Evolutionary conservation across 2,329 filamentous ascomycete genomes (phyloP), one percentile per base, ranked within the genome.

Genomic region (Sclerotinia subarctica): DNA sequence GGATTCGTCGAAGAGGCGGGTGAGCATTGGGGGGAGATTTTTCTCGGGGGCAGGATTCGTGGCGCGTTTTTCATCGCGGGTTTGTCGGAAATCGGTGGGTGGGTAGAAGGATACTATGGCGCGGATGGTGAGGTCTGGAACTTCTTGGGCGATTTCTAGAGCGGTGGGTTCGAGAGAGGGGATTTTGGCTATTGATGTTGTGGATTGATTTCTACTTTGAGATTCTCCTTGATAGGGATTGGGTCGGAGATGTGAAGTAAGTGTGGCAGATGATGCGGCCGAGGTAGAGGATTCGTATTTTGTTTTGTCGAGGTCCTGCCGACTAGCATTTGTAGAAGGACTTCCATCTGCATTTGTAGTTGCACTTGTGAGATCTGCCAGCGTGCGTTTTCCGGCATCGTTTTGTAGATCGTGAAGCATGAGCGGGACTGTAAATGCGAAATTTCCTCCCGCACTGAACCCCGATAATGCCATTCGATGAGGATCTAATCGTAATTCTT

Each of bases 31-130:
- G 2, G 87, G 83, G 2, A 90, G 78, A 8, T 86, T 87, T 62
- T 84, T 82, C 46, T 89, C 86, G 0, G 86, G 87, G 1, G 81
- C 79, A 3, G 79, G 73, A 68, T 84, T 86, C 2, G 81, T 81
- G n/a, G 80, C 79, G 2, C 87, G 82, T 71, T 88, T 87, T 63
- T 83, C 80, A 0, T 81, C 82, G 5, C 88, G 84, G 4, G 82
- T 81, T 19, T 84, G 79, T 2, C 86, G 88, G 78, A 85, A 89
- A 76, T 90, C 87, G 51, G 86, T 81, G 0, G 86, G 81, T 0
- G 88, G 88, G 73, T 90, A 90, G 79, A 86, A 90, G 47, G 87
- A 82, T 8, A 82, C 80, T 2, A 88, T 77, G 24, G 85, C 86
- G 32, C 80, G 77, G 68, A 90, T 80, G 10, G 77, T 76, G 56